A percentile compares a stretch with the other conserved stretches of the same genome.
phyloP scores from a whole-genome alignment of 345 rosid species.

The Corchorus capsularis region DNA sequence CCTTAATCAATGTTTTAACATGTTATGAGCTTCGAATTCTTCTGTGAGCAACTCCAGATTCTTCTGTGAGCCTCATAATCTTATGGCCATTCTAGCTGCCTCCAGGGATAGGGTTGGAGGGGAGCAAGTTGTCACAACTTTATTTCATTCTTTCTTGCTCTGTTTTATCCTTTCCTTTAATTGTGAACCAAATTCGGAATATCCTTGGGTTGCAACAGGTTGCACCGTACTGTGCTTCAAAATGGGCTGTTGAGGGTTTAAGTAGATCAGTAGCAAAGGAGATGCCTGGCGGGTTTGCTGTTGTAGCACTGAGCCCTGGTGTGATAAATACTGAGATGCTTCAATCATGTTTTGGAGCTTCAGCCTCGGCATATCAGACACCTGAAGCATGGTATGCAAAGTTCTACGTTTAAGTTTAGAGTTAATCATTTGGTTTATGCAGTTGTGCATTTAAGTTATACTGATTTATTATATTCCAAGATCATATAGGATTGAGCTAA shows the following conservation, averaged over 20 bases:
- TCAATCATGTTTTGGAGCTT: conserved; percentile 78
- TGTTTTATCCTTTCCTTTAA: not conserved
- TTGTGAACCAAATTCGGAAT: not conserved
- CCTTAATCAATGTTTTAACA: not conserved
- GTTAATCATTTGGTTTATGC: not conserved
- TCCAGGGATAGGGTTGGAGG: not conserved
- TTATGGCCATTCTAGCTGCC: not conserved
- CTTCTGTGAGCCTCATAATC: not conserved
- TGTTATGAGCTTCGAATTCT: not conserved
- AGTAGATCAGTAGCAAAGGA: conserved; percentile 95
- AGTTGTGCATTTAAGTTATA: not conserved
- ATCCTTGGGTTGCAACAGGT: conserved; percentile 46
- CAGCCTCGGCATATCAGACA: conserved; percentile 80
- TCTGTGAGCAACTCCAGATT: not conserved
- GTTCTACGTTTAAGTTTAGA: not conserved
- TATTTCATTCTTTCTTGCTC: not conserved
- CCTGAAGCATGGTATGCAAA: conserved; percentile 80
- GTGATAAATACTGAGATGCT: conserved; percentile 95
- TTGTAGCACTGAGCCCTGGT: conserved; percentile 87
- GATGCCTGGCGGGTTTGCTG: conserved; percentile 82
- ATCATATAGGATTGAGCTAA: not conserved
- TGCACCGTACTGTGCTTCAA: conserved; percentile 98
- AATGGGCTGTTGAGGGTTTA: conserved; percentile 97
- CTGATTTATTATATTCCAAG: not conserved
- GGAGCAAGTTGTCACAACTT: not conserved